phyloP scores from a whole-genome alignment of 1,284 basidiomycete species.

The Cryptococcus neoformans region DNA sequence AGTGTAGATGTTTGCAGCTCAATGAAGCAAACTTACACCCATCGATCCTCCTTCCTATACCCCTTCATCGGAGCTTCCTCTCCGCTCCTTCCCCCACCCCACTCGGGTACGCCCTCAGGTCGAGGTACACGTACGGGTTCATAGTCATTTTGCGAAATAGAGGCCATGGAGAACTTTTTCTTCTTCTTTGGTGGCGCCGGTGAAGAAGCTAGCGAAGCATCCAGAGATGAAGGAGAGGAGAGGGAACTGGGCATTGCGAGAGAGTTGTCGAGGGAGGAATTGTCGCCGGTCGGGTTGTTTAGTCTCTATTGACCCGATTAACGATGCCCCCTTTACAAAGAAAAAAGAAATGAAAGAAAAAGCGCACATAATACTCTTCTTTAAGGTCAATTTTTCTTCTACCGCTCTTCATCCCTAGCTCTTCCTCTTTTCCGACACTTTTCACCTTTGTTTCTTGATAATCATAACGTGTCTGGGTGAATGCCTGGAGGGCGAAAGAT shows the following conservation, averaged over 20 bases:
- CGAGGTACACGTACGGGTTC: constrained; percentile 81
- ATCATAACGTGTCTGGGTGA: constrained; percentile 92
- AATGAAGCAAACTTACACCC: constrained; percentile 27
- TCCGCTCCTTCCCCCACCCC: constrained; percentile 68
- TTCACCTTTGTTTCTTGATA: constrained; percentile 75
- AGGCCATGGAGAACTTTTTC: constrained; percentile 33
- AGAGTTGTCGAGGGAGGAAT: neutral
- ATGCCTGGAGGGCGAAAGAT: constrained; percentile 76
- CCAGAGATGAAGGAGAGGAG: neutral
- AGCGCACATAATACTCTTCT: constrained; percentile 91
- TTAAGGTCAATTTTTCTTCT: constrained; percentile 86
- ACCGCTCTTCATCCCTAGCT: constrained; percentile 71
- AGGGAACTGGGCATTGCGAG: neutral
- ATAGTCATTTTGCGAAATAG: constrained; percentile 61
- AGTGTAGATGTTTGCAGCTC: too few relatives aligned
- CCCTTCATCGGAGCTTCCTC: constrained; percentile 45
- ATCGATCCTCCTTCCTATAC: constrained; percentile 38
- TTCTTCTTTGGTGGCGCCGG: constrained; percentile 1
- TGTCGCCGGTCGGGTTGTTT: constrained; percentile 12
- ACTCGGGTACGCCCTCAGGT: constrained; percentile 79
- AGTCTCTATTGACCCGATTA: constrained; percentile 17
- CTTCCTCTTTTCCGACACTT: constrained; percentile 77
- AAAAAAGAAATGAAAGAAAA: neutral
- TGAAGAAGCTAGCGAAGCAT: neutral
- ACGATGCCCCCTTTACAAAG: neutral